Conservation (phyloP, 2,329 filamentous ascomycete genomes). For the Colletotrichum falcatum region DNA sequence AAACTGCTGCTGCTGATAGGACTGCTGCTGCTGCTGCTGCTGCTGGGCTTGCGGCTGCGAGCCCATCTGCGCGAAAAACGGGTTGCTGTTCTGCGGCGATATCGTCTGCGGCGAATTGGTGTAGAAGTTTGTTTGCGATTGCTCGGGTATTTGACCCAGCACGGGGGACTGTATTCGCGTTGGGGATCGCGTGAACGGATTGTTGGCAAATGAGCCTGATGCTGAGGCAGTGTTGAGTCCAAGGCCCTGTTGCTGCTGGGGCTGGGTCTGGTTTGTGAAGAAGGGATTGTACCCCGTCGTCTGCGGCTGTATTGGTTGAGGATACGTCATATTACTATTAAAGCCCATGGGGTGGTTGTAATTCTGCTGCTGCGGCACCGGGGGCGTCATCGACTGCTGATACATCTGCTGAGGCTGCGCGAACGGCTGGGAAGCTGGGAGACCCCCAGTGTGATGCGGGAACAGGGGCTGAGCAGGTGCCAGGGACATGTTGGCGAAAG, state of each 20-base stretch:
- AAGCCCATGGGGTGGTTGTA: slow-evolving; percentile 55
- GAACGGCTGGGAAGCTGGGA: slow-evolving; percentile 56
- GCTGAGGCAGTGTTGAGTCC: slow-evolving; percentile 55
- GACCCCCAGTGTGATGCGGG: slow-evolving; percentile 79
- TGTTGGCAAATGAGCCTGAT: slow-evolving; percentile 53
- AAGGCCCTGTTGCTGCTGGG: slow-evolving; percentile 52
- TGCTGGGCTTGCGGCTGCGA: slow-evolving; percentile 38
- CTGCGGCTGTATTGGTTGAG: slow-evolving; percentile 53
- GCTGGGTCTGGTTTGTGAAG: slow-evolving; percentile 53
- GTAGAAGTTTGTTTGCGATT: slow-evolving; percentile 59
- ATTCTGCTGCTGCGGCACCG: slow-evolving; percentile 54
- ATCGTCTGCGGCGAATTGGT: slow-evolving; percentile 46
- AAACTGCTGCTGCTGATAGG: slow-evolving; percentile 44
- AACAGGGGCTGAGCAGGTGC: slow-evolving; percentile 73
- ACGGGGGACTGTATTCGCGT: slow-evolving; percentile 63
- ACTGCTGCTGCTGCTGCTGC: slow-evolving; percentile 40
- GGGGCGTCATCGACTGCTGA: slow-evolving; percentile 58
- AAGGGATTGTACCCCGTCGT: slow-evolving; percentile 66
- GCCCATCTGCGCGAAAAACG: slow-evolving; percentile 47
- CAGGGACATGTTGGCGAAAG: slow-evolving; percentile 82
- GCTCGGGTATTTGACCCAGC: slow-evolving; percentile 65
- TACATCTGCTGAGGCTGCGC: slow-evolving; percentile 53
- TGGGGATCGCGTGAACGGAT: slow-evolving; percentile 64
- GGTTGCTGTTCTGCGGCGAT: slow-evolving; percentile 44
- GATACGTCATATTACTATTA: slow-evolving; percentile 58